These are phyloP conservation scores for Mallotus repandus DNA, from an alignment of 441 rosid species.

Conservation along the genomic window DNA sequence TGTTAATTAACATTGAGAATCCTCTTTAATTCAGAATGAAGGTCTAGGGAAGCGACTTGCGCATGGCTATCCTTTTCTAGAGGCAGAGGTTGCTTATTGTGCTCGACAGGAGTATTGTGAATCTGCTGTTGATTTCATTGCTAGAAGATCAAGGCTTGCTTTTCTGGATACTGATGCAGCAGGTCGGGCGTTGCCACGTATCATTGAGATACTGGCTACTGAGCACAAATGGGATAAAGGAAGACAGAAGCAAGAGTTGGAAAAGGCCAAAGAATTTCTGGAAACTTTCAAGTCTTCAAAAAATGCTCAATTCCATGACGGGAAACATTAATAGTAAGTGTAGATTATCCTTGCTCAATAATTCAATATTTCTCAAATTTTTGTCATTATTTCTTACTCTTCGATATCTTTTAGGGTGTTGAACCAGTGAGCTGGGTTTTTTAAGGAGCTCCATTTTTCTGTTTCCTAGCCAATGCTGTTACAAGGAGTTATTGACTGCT, in stretches of 20 bases:
- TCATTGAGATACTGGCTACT: conserved; percentile 64
- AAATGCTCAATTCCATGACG: conserved; percentile 90
- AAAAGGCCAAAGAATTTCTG: conserved; percentile 59
- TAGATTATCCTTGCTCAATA: neutral
- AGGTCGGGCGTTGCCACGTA: conserved; percentile 67
- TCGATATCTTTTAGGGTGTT: conserved; percentile 23
- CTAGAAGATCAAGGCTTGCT: conserved; percentile 91
- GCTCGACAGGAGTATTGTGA: conserved; percentile 90
- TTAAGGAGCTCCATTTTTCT: conserved; percentile 12
- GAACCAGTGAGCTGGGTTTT: conserved; percentile 17
- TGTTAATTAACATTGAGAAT: conserved; percentile 1
- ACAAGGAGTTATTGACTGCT: conserved; percentile 4
- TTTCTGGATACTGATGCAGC: conserved; percentile 97
- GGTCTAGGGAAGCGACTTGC: conserved; percentile 77
- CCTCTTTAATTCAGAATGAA: conserved; percentile 53
- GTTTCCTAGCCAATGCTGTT: conserved; percentile 9
- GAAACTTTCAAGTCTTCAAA: conserved; percentile 89
- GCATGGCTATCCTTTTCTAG: conserved; percentile 83
- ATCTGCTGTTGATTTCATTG: conserved; percentile 86
- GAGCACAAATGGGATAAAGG: conserved; percentile 81
- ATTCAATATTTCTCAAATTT: neutral
- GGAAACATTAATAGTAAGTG: conserved; percentile 58
- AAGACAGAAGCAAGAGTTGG: conserved; percentile 63
- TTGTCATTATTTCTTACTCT: neutral
- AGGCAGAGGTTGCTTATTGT: conserved; percentile 93